A percentile compares a stretch with the other conserved stretches of the same genome.
Conservation (phyloP, 2,329 filamentous ascomycete species). For the Davidsoniella virescens region DNA sequence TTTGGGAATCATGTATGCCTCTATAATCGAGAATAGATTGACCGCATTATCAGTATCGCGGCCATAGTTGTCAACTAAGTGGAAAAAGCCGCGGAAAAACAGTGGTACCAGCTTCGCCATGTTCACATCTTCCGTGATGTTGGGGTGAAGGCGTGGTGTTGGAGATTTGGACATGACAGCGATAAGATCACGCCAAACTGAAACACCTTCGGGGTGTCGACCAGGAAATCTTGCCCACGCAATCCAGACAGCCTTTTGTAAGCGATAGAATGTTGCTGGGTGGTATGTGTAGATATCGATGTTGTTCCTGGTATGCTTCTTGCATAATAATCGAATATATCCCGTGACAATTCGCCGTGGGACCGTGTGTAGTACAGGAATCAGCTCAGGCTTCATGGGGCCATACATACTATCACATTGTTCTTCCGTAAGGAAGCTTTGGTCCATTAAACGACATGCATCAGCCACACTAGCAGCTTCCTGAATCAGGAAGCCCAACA, state of each 20-base stretch:
- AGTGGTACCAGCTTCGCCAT: slow-evolving; percentile 3
- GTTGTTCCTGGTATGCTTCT: slow-evolving; percentile 9
- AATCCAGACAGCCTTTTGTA: slow-evolving; percentile 12
- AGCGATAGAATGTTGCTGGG: slow-evolving; percentile 8
- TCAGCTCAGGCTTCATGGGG: slow-evolving; percentile 5
- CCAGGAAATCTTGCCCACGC: slow-evolving; percentile 4
- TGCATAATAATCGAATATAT: slow-evolving; percentile 12
- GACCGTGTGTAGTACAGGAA: slow-evolving; percentile 3
- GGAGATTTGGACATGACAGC: slow-evolving; percentile 4
- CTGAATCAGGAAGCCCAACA: slow-evolving; percentile 38
- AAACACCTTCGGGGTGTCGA: slow-evolving; percentile 2
- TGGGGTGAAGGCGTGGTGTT: slow-evolving; percentile 8
- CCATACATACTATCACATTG: slow-evolving; percentile 13
- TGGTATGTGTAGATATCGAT: slow-evolving; percentile 4
- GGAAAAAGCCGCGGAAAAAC: slow-evolving; percentile 6
- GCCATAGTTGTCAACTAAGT: slow-evolving; percentile 9
- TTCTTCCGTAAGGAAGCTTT: slow-evolving; percentile 2
- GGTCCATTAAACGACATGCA: slow-evolving; percentile 3
- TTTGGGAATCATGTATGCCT: slow-evolving; percentile 9
- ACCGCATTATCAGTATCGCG: slow-evolving; percentile 1
- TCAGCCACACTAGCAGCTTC: slow-evolving; percentile 25
- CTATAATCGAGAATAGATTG: slow-evolving; percentile 4
- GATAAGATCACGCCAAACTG: slow-evolving; percentile 1
- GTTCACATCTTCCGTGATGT: slow-evolving; percentile 7
- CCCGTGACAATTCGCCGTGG: slow-evolving; percentile 11